These are phyloP conservation scores for Neckera pumila DNA, from an alignment of 225 moss, liverwort and hornwort species.

Conservation along the genomic window DNA sequence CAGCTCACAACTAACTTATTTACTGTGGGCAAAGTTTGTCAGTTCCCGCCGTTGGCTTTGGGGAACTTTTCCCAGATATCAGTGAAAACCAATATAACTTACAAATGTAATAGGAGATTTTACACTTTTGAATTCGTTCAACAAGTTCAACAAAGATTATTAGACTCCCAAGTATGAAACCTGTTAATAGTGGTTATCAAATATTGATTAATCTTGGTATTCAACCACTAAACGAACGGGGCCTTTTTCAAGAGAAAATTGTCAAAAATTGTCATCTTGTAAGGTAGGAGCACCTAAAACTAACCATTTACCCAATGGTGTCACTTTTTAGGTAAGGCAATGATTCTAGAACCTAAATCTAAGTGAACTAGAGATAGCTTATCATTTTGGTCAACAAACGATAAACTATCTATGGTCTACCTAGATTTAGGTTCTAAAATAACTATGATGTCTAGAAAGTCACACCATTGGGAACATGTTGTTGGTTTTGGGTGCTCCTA, in stretches of 20 bases:
- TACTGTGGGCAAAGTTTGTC: not conserved
- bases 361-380: no score
- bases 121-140: not conserved
- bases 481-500: no score
- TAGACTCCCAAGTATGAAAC: not conserved
- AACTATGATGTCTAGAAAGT: no score
- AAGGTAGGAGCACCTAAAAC: no score
- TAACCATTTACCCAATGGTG: no score
- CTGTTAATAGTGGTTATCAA: not conserved
- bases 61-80: not conserved
- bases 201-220: not conserved
- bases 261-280: not conserved
- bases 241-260: not conserved
- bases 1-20: not conserved
- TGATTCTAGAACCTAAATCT: no score
- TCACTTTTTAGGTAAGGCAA: no score
- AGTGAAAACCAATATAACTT: not conserved
- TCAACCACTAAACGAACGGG: rapidly evolving
- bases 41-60: not conserved
- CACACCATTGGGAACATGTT: no score
- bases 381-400: no score
- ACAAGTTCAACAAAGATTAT: not conserved
- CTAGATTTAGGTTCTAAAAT: no score
- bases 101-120: not conserved
- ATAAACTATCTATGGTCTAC: no score